Conservation (phyloP, 1,139 yeast genomes). For the Blastobotrys buckinghamii region DNA sequence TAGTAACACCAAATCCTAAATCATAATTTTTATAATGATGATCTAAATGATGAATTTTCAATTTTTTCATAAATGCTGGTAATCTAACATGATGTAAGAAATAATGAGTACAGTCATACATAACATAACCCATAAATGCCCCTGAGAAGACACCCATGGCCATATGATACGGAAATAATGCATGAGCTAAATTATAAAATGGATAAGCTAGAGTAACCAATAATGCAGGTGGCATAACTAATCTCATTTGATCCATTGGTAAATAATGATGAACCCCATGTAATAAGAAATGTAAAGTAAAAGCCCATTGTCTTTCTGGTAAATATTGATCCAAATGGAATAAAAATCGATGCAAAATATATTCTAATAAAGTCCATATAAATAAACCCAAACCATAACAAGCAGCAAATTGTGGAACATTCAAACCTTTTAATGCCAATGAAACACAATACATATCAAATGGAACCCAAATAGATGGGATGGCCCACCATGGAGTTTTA, state of each 20-base stretch:
- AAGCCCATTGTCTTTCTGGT: conserved; percentile 72
- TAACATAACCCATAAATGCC: conserved; percentile 86
- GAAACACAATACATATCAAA: conserved; percentile 52
- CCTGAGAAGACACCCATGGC: conserved; percentile 83
- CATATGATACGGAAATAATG: conserved; percentile 47
- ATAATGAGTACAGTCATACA: conserved; percentile 87
- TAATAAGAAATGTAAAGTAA: conserved; percentile 77
- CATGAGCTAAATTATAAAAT: conserved; percentile 53
- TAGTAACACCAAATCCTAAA: conserved; percentile 92
- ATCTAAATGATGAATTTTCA: conserved; percentile 88
- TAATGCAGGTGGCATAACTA: conserved; percentile 94
- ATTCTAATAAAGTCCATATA: conserved; percentile 91
- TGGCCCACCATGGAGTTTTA: conserved; percentile 71
- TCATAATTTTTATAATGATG: conserved; percentile 97
- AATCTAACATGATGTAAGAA: conserved; percentile 80
- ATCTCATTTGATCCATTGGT: conserved; percentile 91
- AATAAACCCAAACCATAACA: conserved; percentile 59
- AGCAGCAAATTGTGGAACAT: conserved; percentile 30
- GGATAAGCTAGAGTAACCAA: conserved; percentile 55
- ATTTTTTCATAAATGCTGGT: conserved; percentile 67
- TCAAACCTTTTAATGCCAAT: conserved; percentile 31
- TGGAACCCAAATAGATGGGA: conserved; percentile 88
- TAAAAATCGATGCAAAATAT: conserved; percentile 77
- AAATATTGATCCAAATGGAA: conserved; percentile 85
- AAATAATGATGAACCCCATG: conserved; percentile 97